A percentile compares a stretch with the other conserved stretches of the same genome.
Evolutionary conservation across 2,329 filamentous ascomycete species (phyloP).

Genomic region (Xylaria polymorpha): DNA sequence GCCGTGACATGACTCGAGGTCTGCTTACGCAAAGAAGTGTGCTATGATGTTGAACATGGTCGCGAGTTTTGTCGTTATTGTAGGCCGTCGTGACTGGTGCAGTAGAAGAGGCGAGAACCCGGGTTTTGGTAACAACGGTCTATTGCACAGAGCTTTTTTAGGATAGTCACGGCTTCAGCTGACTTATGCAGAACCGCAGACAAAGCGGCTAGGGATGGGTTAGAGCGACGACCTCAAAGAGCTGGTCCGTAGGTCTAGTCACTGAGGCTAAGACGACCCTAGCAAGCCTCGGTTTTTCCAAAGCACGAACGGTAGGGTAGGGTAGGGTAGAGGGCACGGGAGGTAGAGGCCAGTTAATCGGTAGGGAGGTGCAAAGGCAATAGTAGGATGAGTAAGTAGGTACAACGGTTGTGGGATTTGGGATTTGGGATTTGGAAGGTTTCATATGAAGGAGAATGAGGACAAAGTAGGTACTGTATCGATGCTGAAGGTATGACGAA

Average conservation of each 20-base stretch:
- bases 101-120: neutral
- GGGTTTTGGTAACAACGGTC: neutral
- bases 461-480: slow-evolving; percentile 1
- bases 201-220: slow-evolving; percentile 19
- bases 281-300: slow-evolving; percentile 12
- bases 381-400: neutral
- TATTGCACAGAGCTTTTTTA: slow-evolving; percentile 6
- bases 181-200: slow-evolving; percentile 8
- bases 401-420: slow-evolving; percentile 2
- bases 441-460: slow-evolving; percentile 26
- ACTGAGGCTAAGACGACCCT: slow-evolving; percentile 14
- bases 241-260: slow-evolving; percentile 4
- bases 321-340: neutral
- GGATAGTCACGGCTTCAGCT: slow-evolving; percentile 4
- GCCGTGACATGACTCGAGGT: neutral
- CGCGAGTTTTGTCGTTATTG: slow-evolving; percentile 5
- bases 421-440: slow-evolving; percentile 8
- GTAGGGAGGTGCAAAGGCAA: neutral
- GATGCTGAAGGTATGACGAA: slow-evolving; percentile 33
- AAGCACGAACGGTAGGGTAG: no score
- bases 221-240: slow-evolving; percentile 18
- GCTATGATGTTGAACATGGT: slow-evolving; percentile 43
- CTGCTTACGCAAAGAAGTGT: slow-evolving; percentile 40
- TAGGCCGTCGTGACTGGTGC: neutral
- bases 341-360: neutral